These are phyloP conservation scores for Phytophthora tubulina DNA, from an alignment of 352 stramenopile species.

Conservation along the genomic window DNA sequence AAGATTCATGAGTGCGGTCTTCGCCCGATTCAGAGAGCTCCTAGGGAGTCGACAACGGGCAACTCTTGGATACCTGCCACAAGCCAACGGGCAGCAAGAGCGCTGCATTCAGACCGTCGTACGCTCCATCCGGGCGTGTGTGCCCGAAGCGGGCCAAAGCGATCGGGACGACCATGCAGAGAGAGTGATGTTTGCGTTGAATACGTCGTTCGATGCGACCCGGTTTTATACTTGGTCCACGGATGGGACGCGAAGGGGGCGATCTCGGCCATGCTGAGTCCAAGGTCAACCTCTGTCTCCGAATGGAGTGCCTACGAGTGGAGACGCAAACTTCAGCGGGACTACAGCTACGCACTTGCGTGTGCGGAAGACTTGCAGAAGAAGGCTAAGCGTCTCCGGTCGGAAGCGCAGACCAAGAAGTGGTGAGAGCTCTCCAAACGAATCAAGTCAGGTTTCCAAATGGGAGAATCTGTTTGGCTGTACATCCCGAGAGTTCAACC, in stretches of 20 bases:
- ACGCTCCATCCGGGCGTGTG: background rate
- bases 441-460: too few species aligned
- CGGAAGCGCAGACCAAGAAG: conserved; percentile 7
- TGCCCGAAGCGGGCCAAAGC: conserved; percentile 3
- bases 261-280: conserved; percentile 6
- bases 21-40: too few species aligned
- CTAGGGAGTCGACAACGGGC: too few species aligned
- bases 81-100: too few species aligned
- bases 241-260: background rate
- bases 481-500: too few species aligned
- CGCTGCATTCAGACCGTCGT: too few species aligned
- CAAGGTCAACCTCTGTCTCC: background rate
- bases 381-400: conserved; percentile 5
- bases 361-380: conserved; percentile 16
- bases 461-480: too few species aligned
- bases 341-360: background rate
- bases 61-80: too few species aligned
- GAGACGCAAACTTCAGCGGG: conserved; percentile 11
- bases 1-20: too few species aligned
- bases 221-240: conserved; percentile 15
- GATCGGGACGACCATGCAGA: background rate
- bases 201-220: background rate
- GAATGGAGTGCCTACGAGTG: conserved; percentile 12
- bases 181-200: too few species aligned
- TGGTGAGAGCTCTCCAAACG: background rate